phyloP scores from a whole-genome alignment of 1,284 basidiomycete genomes.

The Rhodotorula mucilaginosa region DNA sequence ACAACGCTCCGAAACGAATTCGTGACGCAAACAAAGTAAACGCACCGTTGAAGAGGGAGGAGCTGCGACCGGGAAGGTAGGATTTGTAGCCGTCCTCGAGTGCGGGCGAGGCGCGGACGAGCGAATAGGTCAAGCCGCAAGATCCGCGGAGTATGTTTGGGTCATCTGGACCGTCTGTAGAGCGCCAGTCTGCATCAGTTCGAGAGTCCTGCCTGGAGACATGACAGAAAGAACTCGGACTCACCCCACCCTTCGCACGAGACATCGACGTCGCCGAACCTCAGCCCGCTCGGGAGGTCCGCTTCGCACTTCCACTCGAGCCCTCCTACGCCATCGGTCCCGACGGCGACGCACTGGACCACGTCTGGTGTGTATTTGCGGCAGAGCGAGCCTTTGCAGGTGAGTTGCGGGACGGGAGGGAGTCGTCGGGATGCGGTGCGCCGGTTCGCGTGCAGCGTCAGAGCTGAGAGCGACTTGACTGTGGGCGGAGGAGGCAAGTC shows the following conservation, averaged over 20 bases:
- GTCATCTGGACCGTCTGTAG: conserved; percentile 62
- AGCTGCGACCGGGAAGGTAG: conserved; percentile 49
- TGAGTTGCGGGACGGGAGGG: conserved; percentile 69
- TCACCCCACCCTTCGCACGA: conserved; percentile 74
- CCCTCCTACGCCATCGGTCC: conserved; percentile 65
- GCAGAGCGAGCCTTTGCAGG: conserved; percentile 76
- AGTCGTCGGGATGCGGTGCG: conserved; percentile 67
- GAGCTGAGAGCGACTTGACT: conserved; percentile 65
- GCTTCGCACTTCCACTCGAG: conserved; percentile 91
- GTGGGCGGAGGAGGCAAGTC: conserved; percentile 42
- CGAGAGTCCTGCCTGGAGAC: no score
- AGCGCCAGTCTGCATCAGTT: not conserved
- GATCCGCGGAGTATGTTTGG: conserved; percentile 79
- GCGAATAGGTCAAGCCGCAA: conserved; percentile 74
- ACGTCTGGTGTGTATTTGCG: conserved; percentile 72
- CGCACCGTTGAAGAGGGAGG: conserved; percentile 32
- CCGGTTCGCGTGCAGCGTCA: conserved; percentile 73
- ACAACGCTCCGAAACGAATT: not conserved
- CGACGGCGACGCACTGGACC: conserved; percentile 77
- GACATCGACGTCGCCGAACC: conserved; percentile 74
- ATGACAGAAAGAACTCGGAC: not conserved
- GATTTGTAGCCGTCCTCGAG: conserved; percentile 37
- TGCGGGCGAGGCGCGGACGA: conserved; percentile 59
- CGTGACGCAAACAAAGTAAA: not conserved
- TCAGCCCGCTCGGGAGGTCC: conserved; percentile 72